phyloP scores from a whole-genome alignment of 805 yeast species.

The Candida quercuum region DNA sequence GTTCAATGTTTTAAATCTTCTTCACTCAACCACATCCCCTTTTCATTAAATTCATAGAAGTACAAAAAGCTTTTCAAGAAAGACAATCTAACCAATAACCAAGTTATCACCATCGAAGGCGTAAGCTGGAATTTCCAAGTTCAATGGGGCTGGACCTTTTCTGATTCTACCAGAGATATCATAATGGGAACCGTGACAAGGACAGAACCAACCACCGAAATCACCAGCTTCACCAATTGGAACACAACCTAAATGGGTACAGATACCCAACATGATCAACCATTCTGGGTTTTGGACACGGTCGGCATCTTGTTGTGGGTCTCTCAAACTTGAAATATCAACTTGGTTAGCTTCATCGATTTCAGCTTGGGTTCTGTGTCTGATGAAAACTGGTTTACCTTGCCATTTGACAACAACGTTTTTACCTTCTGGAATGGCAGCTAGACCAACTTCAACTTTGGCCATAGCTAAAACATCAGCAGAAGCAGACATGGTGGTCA shows the following conservation, averaged over 20 bases:
- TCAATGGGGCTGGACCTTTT: slow-evolving; percentile 99
- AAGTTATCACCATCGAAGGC: slow-evolving; percentile 81
- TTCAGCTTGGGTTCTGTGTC: slow-evolving; percentile 95
- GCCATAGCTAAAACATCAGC: slow-evolving; percentile 99
- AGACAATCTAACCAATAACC: slow-evolving; percentile 67
- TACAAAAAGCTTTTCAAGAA: neutral
- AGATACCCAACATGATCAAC: slow-evolving; percentile 98
- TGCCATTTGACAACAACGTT: slow-evolving; percentile 99
- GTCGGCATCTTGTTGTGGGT: slow-evolving; percentile 88
- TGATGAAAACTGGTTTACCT: slow-evolving; percentile 99
- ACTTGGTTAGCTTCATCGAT: slow-evolving; percentile 90
- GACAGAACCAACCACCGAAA: slow-evolving; percentile 99
- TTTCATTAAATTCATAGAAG: slow-evolving; percentile 1
- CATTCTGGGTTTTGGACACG: slow-evolving; percentile 97
- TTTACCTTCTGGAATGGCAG: slow-evolving; percentile 94
- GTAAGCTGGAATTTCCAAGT: slow-evolving; percentile 93
- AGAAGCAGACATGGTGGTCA: slow-evolving; percentile 93
- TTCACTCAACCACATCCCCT: neutral
- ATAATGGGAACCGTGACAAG: slow-evolving; percentile 99
- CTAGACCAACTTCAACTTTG: slow-evolving; percentile 93
- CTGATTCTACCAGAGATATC: slow-evolving; percentile 99
- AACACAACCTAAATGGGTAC: slow-evolving; percentile 99
- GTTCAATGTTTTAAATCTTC: neutral
- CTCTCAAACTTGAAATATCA: slow-evolving; percentile 76
- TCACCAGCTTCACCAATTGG: slow-evolving; percentile 99